Base-by-base conservation (phyloP, 495 filamentous ascomycete genomes). In the Cercophora scortea region DNA sequence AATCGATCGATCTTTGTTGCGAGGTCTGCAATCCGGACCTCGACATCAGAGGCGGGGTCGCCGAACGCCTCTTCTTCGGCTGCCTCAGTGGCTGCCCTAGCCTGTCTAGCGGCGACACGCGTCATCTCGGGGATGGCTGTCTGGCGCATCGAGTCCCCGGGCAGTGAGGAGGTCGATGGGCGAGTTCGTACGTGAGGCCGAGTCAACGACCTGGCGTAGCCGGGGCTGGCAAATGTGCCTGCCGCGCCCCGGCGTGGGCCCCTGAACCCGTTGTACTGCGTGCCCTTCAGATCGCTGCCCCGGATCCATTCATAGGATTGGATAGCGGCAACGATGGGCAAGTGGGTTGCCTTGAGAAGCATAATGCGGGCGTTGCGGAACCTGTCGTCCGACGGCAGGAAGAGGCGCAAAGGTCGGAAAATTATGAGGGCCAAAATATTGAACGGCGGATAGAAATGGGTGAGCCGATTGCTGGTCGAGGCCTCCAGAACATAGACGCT, bases 371-470 rank as follows among this genome's bases (percentile, higher is more conserved):
- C 79, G 32, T 73, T 74, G 38, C 90, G 85, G 40, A 95, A 76
- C 42, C 79, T 77, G 49, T 66, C 58, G 54, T 84, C 83, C 10
- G 88, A 79, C 3, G 88, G 75, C 17, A 95, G 59, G 54, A 91
- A 79, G 19, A 95, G 71, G 54, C 91, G 80, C 53, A 95, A 71
- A 1, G 92, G 92, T 38, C 92, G 86, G 58, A 96, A 84, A 54
- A 90, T 79, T 42, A 88, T 71, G 44, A 95, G 78, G 1, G 91
- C 86, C 41, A 96, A 78, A 15, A 97, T 76, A 67, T 96, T 96
- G 85, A 78, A 67, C 42, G 71, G 73, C 40, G 65, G 88, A 76
- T 90, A 86, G 66, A 90, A 93, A 60, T 89, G 86, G 17, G 87
- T 91, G 39, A 93, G 71, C 45, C 87, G 79, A 56, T 87, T 85